phyloP scores from a whole-genome alignment of 768 basidiomycete genomes.

The Termitomyces sp. region DNA sequence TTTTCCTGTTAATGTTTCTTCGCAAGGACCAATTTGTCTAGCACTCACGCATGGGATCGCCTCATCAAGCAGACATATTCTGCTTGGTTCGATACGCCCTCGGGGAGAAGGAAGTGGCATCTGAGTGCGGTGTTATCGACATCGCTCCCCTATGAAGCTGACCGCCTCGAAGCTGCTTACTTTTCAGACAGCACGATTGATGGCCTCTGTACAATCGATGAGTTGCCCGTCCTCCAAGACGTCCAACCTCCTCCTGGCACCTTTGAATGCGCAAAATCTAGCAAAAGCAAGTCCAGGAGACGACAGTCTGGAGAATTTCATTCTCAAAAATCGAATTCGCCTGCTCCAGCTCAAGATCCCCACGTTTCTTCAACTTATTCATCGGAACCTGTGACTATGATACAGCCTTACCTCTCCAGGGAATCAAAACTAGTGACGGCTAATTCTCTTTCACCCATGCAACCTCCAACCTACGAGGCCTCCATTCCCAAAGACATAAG shows the following conservation, averaged over 20 bases:
- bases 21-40: slow-evolving; percentile 19
- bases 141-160: slow-evolving; percentile 6
- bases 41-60: slow-evolving; percentile 56
- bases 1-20: not conserved
- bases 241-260: slow-evolving; percentile 61
- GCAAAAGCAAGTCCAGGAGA: slow-evolving; percentile 46
- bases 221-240: slow-evolving; percentile 52
- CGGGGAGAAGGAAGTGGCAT: slow-evolving; percentile 76
- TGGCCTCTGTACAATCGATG: slow-evolving; percentile 65
- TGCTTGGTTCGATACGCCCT: slow-evolving; percentile 63
- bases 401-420: slow-evolving; percentile 30
- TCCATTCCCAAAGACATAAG: not conserved
- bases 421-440: not conserved
- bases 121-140: slow-evolving; percentile 49
- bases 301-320: slow-evolving; percentile 36
- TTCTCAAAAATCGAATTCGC: not conserved
- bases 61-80: slow-evolving; percentile 85
- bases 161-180: slow-evolving; percentile 57
- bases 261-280: slow-evolving; percentile 64
- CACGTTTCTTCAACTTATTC: slow-evolving; percentile 14
- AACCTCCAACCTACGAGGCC: not conserved
- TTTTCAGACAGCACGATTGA: slow-evolving; percentile 76
- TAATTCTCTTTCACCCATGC: not conserved
- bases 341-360: not conserved
- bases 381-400: slow-evolving; percentile 33